Evolutionary conservation across 2,329 filamentous ascomycete species (phyloP), one percentile per base, ranked within the genome.

Genomic region (Laburnicola sp.): DNA sequence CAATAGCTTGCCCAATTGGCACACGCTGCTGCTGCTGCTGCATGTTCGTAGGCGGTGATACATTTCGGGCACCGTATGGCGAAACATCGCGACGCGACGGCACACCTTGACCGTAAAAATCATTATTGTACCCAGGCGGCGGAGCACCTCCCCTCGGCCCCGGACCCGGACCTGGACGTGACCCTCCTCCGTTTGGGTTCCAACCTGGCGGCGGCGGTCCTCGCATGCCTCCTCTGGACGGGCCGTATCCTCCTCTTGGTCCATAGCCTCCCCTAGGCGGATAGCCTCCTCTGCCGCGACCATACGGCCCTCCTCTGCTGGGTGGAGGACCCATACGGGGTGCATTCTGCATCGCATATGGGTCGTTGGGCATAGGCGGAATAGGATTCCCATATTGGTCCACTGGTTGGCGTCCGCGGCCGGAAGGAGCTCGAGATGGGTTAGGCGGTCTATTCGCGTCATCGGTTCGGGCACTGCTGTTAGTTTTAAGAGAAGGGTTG

Each of bases 351-450:
- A 71, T 70, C 55, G 63, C 77, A 54, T 79, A 82, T 9, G 75
- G 75, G 51, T 73, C 72, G 27, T 72, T 68, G 9, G 70, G 68
- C 56, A 76, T 75, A 3, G 73, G 76, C 36, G 76, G 75, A 54
- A 78, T 70, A 34, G 76, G 74, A 63, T 87, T 88, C 37, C 85
- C 86, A 58, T 87, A 89, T 54, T 85, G 83, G 58, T 91, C 87
- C 53, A 77, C 69, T 26, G 73, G 75, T 26, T 75, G 74, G 44
- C 75, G 62, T 48, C 60, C 62, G 26, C 69, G 70, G 8, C 69
- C 72, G 10, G 66, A 66, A 34, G 70, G 70, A 35, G 63, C 64
- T 51, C 75, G 74, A 16, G 71, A 69, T 25, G 70, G 71, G 39
- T 69, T 66, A 27, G 58, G 53, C 47, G 69, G 68, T 40, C 56